phyloP scores from a whole-genome alignment of 495 filamentous ascomycete genomes.

The Penicillium dipodomyicola region DNA sequence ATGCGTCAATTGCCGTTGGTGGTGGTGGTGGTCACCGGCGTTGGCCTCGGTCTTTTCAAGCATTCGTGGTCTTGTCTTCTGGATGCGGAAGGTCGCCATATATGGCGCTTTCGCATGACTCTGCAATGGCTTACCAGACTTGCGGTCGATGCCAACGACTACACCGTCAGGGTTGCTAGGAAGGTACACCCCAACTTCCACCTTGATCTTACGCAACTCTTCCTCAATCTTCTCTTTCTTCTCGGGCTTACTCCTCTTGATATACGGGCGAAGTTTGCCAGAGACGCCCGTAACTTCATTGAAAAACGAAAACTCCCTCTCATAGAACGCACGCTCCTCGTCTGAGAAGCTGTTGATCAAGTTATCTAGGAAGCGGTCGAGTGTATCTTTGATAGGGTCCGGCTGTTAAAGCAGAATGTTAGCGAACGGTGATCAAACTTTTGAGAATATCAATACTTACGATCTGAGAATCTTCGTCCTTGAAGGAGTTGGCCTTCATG shows the following conservation, averaged over 20 bases:
- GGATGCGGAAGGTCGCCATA: constrained; percentile 97
- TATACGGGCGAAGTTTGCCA: constrained; percentile 89
- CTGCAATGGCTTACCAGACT: constrained; percentile 94
- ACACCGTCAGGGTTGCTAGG: constrained; percentile 96
- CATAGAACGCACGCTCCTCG: constrained; percentile 81
- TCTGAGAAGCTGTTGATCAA: constrained; percentile 78
- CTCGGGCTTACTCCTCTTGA: constrained; percentile 88
- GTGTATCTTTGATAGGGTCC: constrained; percentile 85
- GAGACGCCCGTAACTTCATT: constrained; percentile 94
- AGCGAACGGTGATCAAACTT: constrained; percentile 23
- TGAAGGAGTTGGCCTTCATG: constrained; percentile 98
- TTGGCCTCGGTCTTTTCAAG: constrained; percentile 22
- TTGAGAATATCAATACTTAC: constrained; percentile 51
- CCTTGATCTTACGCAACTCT: constrained; percentile 87
- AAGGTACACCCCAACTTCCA: constrained; percentile 95
- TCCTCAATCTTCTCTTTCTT: constrained; percentile 99
- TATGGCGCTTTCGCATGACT: constrained; percentile 97
- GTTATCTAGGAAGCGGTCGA: constrained; percentile 84
- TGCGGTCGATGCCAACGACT: constrained; percentile 95
- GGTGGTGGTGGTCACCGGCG: constrained; percentile 13
- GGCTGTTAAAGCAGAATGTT: constrained; percentile 57
- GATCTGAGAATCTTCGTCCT: constrained; percentile 88
- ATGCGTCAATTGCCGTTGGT: constrained; percentile 52
- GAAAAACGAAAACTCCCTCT: constrained; percentile 96
- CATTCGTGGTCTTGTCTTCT: constrained; percentile 61